phyloP scores from a whole-genome alignment of 768 basidiomycete species.

The Suillus hirtellus region DNA sequence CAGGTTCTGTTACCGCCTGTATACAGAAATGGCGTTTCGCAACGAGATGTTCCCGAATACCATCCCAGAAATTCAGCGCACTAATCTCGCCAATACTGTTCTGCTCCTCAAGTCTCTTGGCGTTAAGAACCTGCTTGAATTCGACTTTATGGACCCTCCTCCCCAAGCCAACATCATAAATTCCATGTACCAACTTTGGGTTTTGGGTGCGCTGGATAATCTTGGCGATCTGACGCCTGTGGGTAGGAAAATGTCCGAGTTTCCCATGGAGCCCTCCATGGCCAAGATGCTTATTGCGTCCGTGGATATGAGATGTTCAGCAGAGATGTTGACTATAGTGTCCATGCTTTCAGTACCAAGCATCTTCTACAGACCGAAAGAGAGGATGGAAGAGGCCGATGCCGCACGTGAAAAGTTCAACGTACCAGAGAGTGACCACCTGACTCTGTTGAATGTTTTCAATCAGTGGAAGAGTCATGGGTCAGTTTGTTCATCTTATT shows the following conservation, averaged over 20 bases:
- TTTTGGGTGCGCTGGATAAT: conserved; percentile 95
- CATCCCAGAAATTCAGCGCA: conserved; percentile 98
- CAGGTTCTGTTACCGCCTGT: conserved; percentile 94
- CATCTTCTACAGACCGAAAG: conserved; percentile 96
- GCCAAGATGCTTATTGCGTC: conserved; percentile 95
- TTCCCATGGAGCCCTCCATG: conserved; percentile 99
- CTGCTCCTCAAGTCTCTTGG: conserved; percentile 92
- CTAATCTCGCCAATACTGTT: conserved; percentile 97
- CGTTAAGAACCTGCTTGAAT: conserved; percentile 95
- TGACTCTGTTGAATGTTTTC: conserved; percentile 94
- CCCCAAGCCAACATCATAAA: conserved; percentile 99
- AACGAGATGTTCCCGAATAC: conserved; percentile 96
- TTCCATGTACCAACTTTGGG: conserved; percentile 99
- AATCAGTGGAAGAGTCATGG: conserved; percentile 97
- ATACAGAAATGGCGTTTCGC: conserved; percentile 94
- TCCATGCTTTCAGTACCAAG: conserved; percentile 98
- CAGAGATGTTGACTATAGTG: conserved; percentile 97
- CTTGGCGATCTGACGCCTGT: conserved; percentile 92
- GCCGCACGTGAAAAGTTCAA: conserved; percentile 98
- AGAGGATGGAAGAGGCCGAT: conserved; percentile 96
- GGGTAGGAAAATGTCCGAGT: conserved; percentile 97
- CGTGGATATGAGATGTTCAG: conserved; percentile 90
- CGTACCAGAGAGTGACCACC: conserved; percentile 96
- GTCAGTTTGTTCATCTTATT: conserved; percentile 43
- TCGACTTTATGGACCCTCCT: conserved; percentile 99